Base-by-base conservation (phyloP, 805 yeast genomes). In the Saccharomycopsis oosterbeekiorum region DNA sequence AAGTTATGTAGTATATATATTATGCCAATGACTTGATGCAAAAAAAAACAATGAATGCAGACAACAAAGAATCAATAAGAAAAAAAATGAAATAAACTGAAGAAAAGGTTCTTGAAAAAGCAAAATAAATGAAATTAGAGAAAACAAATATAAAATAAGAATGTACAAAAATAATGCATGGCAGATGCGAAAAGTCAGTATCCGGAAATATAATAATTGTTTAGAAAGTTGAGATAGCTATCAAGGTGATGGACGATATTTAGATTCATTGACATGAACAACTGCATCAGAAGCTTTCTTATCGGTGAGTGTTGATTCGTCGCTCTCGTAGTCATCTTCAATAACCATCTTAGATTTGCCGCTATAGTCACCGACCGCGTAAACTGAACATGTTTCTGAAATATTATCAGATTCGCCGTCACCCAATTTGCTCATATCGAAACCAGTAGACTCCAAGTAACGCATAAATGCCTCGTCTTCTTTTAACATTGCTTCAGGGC, bases 401-500 rank as follows among this genome's bases (percentile, higher is more conserved):
- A 47, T 47, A 47, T 47, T 55, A 29, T 43, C 59, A 39, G 36
- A 14, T n/a, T 41, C 55, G 8, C 66, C 67, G 37, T 61, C 67
- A 60, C 77, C 96, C 69, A 89, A 73, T 67, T 76, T 79, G 39
- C 79, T 65, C 59, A 82, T 76, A 70, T 90, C 96, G 71, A 80
- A 91, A 42, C 96, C 96, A 61, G 86, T 78, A 17, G 75, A 76
- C 58, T 71, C 74, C 68, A 92, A 81, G 73, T 89, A 90, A 54
- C 78, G 82, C 62, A 86, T 69, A 75, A 91, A 92, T 59, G 75
- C 78, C 41, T 74, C 76, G 74, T 92, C 97, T 75, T 92, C 97
- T 63, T 81, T 78, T 66, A 81, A 80, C 74, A 91, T 84, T 26
- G 94, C 86, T 67, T 84, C 87, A 74, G 91, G 97, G 70, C 88